Evolutionary conservation across 129 eudicot genomes (phyloP).

Genomic region (Artemisia tridentata): DNA sequence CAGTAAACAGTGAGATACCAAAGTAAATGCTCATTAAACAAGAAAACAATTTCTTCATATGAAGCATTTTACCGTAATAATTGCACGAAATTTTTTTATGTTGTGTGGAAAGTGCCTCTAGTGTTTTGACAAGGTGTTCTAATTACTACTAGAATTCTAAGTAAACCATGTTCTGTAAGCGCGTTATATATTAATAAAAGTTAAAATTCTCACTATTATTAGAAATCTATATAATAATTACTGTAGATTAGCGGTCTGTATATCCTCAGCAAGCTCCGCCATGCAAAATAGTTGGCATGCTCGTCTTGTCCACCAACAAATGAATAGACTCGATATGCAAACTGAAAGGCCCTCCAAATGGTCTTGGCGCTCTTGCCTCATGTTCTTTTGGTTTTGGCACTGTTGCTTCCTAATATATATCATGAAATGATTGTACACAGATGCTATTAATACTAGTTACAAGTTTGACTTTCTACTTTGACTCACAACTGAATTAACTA

Average conservation of each 20-base stretch:
- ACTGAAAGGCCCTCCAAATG: slow-evolving; percentile 85
- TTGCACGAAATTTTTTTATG: slow-evolving; percentile 13
- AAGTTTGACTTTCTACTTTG: no score
- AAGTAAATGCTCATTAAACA: slow-evolving; percentile 10
- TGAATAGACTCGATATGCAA: slow-evolving; percentile 79
- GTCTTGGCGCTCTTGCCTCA: slow-evolving; percentile 25
- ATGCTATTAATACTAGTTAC: no score
- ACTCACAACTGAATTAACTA: no score
- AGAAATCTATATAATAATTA: neutral
- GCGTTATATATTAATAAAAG: neutral
- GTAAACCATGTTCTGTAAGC: neutral
- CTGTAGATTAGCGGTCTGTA: slow-evolving; percentile 42
- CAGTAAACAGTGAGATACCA: neutral
- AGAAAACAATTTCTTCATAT: neutral
- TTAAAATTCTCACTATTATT: slow-evolving; percentile 8
- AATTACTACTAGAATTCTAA: no score
- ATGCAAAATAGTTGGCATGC: slow-evolving; percentile 67
- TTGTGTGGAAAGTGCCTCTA: neutral
- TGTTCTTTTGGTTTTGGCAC: slow-evolving; percentile 7
- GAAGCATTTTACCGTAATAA: slow-evolving; percentile 9
- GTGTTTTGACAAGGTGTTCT: neutral
- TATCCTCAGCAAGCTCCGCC: slow-evolving; percentile 68
- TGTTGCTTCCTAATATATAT: no score
- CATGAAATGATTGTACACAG: no score
- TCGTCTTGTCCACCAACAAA: slow-evolving; percentile 94